phyloP scores from a whole-genome alignment of 2,329 filamentous ascomycete species.

The Alternaria tenuissima region DNA sequence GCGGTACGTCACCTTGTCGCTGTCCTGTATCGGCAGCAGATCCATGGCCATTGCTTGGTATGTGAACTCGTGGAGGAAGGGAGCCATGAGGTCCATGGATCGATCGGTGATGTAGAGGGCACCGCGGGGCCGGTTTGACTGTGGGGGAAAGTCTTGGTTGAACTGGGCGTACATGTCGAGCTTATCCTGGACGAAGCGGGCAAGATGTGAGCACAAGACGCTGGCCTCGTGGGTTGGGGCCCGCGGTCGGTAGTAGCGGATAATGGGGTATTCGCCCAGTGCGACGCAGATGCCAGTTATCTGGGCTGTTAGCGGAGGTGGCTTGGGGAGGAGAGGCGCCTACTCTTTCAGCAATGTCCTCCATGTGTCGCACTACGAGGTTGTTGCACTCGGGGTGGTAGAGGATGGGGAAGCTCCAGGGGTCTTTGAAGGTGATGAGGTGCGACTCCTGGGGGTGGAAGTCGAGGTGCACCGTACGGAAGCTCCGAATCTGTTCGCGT shows the following conservation, averaged over 20 bases:
- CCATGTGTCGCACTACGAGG: slow-evolving; percentile 83
- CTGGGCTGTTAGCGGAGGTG: slow-evolving; percentile 54
- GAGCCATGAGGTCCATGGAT: slow-evolving; percentile 89
- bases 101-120: slow-evolving; percentile 88
- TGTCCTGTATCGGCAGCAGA: slow-evolving; percentile 85
- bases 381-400: slow-evolving; percentile 91
- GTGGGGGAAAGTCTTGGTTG: slow-evolving; percentile 84
- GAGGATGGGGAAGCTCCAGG: slow-evolving; percentile 92
- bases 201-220: slow-evolving; percentile 86
- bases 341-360: slow-evolving; percentile 87
- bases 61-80: slow-evolving; percentile 93
- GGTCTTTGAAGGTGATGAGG: slow-evolving; percentile 89
- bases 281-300: slow-evolving; percentile 88
- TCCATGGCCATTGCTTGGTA: slow-evolving; percentile 99
- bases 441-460: slow-evolving; percentile 92
- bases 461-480: slow-evolving; percentile 84
- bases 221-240: slow-evolving; percentile 83
- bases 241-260: slow-evolving; percentile 86
- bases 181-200: slow-evolving; percentile 89
- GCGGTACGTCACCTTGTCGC: slow-evolving; percentile 85
- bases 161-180: slow-evolving; percentile 87
- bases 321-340: background rate
- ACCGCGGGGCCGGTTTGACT: slow-evolving; percentile 78
- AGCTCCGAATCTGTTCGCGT: slow-evolving; percentile 78
- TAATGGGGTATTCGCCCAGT: slow-evolving; percentile 90